phyloP scores from a whole-genome alignment of 257 asterid species.

The Solanum paucissectum region DNA sequence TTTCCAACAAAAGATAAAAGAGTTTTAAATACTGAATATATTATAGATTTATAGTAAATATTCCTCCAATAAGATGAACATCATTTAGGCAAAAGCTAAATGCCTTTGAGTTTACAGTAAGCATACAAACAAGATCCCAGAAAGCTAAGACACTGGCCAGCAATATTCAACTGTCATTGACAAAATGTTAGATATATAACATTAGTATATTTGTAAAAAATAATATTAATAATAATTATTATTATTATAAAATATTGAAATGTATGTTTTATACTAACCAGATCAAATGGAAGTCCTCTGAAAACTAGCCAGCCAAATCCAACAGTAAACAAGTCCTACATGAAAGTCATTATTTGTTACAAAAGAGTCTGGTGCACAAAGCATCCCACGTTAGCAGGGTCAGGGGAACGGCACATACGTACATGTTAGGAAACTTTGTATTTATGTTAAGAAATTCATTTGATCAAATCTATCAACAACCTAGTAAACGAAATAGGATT shows the following conservation, averaged over 20 bases:
- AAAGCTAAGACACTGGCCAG: slow-evolving; percentile 11
- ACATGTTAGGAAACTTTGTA: background rate
- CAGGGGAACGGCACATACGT: background rate
- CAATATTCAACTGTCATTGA: slow-evolving; percentile 9
- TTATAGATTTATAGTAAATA: background rate
- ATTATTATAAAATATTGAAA: background rate
- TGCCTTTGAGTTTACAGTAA: slow-evolving; percentile 6
- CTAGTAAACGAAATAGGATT: background rate
- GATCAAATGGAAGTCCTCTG: slow-evolving; percentile 15
- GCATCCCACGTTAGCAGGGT: background rate
- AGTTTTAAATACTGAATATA: background rate
- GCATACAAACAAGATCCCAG: slow-evolving; percentile 14
- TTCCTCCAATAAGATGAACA: background rate
- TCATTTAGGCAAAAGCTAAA: background rate
- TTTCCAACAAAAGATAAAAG: background rate
- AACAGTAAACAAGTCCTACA: slow-evolving; percentile 11
- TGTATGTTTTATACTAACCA: background rate
- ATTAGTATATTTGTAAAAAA: background rate
- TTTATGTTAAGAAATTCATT: background rate
- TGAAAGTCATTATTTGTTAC: background rate
- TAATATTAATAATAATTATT: background rate
- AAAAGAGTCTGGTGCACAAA: background rate
- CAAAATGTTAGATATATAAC: background rate
- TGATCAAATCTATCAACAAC: background rate
- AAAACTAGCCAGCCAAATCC: slow-evolving; percentile 14